Evolutionary conservation across 495 filamentous ascomycete species (phyloP), one percentile per base, ranked within the genome.

Genomic region (Hypoxylon cercidicola): DNA sequence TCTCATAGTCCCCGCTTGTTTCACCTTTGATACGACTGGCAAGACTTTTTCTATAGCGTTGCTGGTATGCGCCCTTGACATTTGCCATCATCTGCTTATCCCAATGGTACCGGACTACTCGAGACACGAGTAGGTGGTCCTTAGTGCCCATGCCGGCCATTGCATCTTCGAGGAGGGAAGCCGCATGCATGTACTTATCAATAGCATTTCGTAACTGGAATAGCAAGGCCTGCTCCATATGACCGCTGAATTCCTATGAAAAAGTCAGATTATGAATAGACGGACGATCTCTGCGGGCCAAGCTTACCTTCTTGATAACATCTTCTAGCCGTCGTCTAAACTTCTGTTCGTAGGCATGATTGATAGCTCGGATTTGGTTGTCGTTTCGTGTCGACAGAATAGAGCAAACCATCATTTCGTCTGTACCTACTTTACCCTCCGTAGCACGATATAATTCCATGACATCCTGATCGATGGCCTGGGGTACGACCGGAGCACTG

Each of bases 141-240:
- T 93, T 93, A 1, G 94, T 98, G 0, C 94, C 94, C 51, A 88
- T 62, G 0, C 94, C 95, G 8, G 85, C 84, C 93, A 97, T 97
- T 16, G 89, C 84, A 13, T 90, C 89, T 71, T 98, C 93, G 12
- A 98, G 79, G 7, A 89, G 76, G 20, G 83, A 79, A 0, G 95
- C 94, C 69, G 97, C 93, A 43, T 90, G 85, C 84, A 89, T 88
- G 19, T 90, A 90, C 49, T 89, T 89, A 69, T 98, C 91, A 10
- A 85, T 76, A 4, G 90, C 95, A 0, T 85, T 82, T n/a, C 84
- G 84, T 4, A 97, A 77, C 75, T 96, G 91, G 52, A 85, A 86
- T 39, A 93, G 74, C n/a, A 97, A 76, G 0, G 92, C 93, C 21
- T 90, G 84, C 75, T 93, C 85, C 92, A 97, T 97, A 68, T 98